These are phyloP conservation scores for Domatiomyces globalis DNA, from an alignment of 2,329 filamentous ascomycete genomes.

Conservation along the genomic window DNA sequence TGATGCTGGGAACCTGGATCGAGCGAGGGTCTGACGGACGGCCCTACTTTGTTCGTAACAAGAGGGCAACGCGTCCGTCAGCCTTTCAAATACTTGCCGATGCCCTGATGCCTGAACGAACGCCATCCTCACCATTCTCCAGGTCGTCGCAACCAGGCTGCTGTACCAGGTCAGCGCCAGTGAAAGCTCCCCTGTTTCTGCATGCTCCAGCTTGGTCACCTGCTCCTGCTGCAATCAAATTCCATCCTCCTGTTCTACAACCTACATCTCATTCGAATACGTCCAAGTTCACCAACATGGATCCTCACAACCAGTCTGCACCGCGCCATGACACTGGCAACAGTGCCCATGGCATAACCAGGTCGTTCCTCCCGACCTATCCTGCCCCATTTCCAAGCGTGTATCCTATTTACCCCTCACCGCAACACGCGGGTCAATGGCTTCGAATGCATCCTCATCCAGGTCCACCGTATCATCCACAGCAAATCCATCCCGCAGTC, in stretches of 20 bases:
- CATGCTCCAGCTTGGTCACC: constrained; percentile 1
- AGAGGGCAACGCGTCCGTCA: constrained; percentile 8
- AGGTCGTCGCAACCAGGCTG: constrained; percentile 8
- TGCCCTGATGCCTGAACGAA: constrained; percentile 5
- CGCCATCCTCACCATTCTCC: constrained; percentile 11
- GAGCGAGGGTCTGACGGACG: constrained; percentile 13
- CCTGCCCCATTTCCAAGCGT: neutral
- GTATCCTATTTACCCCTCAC: neutral
- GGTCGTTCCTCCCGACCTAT: neutral
- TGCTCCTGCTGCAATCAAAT: neutral
- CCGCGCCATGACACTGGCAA: neutral
- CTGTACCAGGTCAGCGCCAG: constrained; percentile 1
- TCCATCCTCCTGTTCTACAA: neutral
- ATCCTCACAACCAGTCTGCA: neutral
- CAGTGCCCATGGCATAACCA: neutral
- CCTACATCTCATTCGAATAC: neutral
- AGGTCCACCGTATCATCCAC: neutral
- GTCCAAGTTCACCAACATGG: neutral
- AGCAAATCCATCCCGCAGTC: neutral
- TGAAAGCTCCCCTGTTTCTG: constrained; percentile 1
- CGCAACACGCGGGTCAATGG: neutral
- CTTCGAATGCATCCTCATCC: neutral
- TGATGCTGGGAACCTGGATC: constrained; percentile 10
- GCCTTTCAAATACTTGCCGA: constrained; percentile 1
- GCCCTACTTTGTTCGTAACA: constrained; percentile 12